phyloP scores from a whole-genome alignment of 305 asterid species.

The Andrographis paniculata region DNA sequence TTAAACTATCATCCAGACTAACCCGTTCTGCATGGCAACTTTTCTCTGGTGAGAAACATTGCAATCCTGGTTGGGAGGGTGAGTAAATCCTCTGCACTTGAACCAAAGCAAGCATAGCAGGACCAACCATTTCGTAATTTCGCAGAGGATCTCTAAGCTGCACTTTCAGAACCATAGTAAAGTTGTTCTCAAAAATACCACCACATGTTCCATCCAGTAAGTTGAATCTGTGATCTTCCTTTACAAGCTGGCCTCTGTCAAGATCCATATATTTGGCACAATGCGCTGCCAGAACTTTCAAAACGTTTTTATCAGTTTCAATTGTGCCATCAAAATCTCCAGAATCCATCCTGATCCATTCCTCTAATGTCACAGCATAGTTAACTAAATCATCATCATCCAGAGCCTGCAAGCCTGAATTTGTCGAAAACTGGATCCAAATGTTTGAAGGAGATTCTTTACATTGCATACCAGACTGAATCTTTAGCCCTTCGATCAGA shows the following conservation, averaged over 20 bases:
- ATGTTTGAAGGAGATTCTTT: conserved; percentile 58
- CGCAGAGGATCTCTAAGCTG: conserved; percentile 86
- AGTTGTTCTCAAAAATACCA: conserved; percentile 27
- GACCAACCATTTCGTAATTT: conserved; percentile 61
- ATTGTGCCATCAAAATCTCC: conserved; percentile 23
- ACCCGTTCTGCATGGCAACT: background rate
- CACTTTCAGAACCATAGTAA: conserved; percentile 54
- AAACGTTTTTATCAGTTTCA: conserved; percentile 25
- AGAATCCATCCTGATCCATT: conserved; percentile 53
- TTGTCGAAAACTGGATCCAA: conserved; percentile 25
- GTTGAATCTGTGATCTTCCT: conserved; percentile 17
- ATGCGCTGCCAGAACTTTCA: conserved; percentile 24
- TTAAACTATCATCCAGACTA: background rate
- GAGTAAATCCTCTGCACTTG: conserved; percentile 33
- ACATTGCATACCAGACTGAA: conserved; percentile 60
- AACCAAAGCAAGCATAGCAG: conserved; percentile 61
- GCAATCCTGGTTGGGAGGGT: background rate
- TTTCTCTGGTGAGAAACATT: background rate
- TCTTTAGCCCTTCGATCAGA: conserved; percentile 66
- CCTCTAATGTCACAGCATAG: conserved; percentile 45
- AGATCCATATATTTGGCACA: conserved; percentile 17
- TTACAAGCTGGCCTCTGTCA: conserved; percentile 10
- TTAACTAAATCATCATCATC: conserved; percentile 37
- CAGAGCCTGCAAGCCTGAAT: conserved; percentile 14
- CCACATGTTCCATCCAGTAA: conserved; percentile 16